A percentile compares a stretch with the other conserved stretches of the same genome.
Evolutionary conservation across 1,139 yeast species (phyloP).

Genomic region (Lodderomyces metapsilosis): DNA sequence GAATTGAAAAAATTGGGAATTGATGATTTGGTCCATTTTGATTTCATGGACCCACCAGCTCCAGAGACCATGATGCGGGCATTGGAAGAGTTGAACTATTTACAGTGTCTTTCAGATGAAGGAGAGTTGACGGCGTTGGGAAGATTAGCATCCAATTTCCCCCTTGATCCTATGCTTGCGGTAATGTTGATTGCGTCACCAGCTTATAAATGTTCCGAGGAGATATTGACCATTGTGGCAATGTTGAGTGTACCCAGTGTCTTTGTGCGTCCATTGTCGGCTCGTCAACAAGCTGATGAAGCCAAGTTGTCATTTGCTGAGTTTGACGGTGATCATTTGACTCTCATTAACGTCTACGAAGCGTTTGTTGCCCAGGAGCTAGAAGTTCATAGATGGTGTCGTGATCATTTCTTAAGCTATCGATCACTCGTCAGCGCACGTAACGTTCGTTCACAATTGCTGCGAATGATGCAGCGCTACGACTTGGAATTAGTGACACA

Average conservation of each 20-base stretch:
- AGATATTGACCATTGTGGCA: conserved; percentile 84
- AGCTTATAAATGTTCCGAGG: conserved; percentile 83
- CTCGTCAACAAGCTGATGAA: conserved; percentile 89
- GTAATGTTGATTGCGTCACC: conserved; percentile 89
- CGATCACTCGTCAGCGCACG: conserved; percentile 83
- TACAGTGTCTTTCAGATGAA: conserved; percentile 87
- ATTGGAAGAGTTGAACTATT: conserved; percentile 86
- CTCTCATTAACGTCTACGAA: conserved; percentile 83
- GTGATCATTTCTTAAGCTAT: conserved; percentile 81
- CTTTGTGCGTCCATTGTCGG: conserved; percentile 90
- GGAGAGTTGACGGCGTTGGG: conserved; percentile 91
- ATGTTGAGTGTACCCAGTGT: conserved; percentile 90
- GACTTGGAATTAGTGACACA: conserved; percentile 74
- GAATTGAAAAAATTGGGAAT: conserved; percentile 92
- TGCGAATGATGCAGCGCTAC: conserved; percentile 77
- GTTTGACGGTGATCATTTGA: conserved; percentile 93
- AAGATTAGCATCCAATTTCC: conserved; percentile 86
- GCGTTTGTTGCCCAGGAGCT: conserved; percentile 71
- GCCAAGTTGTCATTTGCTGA: conserved; percentile 86
- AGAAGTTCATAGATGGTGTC: conserved; percentile 82
- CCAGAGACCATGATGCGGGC: conserved; percentile 99
- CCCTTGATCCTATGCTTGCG: conserved; percentile 93
- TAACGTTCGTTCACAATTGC: conserved; percentile 80
- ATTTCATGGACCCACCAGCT: conserved; percentile 99
- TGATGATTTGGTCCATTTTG: conserved; percentile 95